A percentile compares a stretch with the other conserved stretches of the same genome.
Conservation (phyloP, 257 asterid genomes). For the Capsicum chinense region DNA sequence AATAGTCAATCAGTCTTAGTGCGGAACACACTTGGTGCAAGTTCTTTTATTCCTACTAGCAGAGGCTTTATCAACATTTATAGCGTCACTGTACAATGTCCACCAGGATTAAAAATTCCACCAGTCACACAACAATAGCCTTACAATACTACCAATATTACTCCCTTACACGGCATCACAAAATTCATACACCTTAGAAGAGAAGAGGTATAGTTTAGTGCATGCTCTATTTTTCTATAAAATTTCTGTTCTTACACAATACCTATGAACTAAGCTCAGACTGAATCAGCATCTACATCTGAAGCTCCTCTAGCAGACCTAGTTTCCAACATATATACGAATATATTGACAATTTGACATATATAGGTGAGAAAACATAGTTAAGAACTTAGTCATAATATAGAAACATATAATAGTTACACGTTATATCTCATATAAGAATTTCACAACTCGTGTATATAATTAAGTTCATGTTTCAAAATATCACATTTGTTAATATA, state of each 20-base stretch:
- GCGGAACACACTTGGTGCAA: background rate
- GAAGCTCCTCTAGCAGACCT: slow-evolving; percentile 12
- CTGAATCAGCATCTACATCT: background rate
- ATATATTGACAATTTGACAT: background rate
- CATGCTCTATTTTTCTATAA: background rate
- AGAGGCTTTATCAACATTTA: background rate
- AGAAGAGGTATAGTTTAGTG: background rate
- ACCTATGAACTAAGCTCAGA: background rate
- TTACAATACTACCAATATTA: background rate
- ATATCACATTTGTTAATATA: background rate
- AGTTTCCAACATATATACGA: background rate
- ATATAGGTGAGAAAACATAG: background rate
- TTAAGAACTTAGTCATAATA: background rate
- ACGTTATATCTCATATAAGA: background rate
- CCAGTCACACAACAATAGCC: background rate
- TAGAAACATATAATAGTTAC: background rate
- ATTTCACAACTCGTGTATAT: background rate
- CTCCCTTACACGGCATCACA: background rate
- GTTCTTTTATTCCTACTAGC: background rate
- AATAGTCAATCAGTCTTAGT: background rate
- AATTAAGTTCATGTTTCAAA: background rate
- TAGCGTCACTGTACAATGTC: background rate
- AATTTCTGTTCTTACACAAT: background rate
- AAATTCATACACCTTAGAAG: background rate
- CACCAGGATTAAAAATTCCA: background rate